Evolutionary conservation across 1,284 basidiomycete species (phyloP), one percentile per base, ranked within the genome.

Genomic region (Marasmius oreades): DNA sequence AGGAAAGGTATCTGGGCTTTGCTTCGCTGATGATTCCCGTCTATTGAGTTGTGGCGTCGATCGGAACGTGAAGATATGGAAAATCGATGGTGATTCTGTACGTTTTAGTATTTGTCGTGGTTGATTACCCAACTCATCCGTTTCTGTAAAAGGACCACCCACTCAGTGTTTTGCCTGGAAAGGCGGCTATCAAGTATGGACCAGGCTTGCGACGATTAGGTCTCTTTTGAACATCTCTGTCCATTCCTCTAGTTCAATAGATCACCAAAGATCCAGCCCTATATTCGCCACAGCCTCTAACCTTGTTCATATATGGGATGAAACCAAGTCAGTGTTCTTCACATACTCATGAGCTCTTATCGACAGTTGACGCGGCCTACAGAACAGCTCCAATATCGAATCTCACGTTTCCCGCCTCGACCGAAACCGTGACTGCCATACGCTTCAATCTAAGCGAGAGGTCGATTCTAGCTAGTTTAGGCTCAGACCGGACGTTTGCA

Each of bases 291-390:
- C 96, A 0, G 95, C 94, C 1, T 96, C 94, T 1, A 93, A 90
- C 65, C 81, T 85, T 24, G 95, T 99, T 11, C 96, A 99, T 70
- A 81, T 98, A 63, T 99, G 97, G 97, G 97, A 99, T 66, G 92
- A 98, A 72, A 95, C 90, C 47, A 93, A 93, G 86, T 92, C 61
- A 22, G 84, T 65, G 1, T 2, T 37, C 37, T 6, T 3, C 51
- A 36, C 39, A 28, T 8, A 53, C 24, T 23, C 22, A 5, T 28
- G 5, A 36, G 43, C 55, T 24, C 22, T 26, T 24, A 55, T 42
- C 61, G 52, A 56, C 59, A 44, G 37, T 31, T n/a, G n/a, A n/a
- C n/a, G n/a, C n/a, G n/a, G 18, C 51, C 51, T 12, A 14, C 54
- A 87, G 79, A 76, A 92, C 79, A 59, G 83, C 86, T 4, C 86